These are phyloP conservation scores for Gnetum montanum DNA, from an alignment of 75 land plant genomes.

Conservation along the genomic window DNA sequence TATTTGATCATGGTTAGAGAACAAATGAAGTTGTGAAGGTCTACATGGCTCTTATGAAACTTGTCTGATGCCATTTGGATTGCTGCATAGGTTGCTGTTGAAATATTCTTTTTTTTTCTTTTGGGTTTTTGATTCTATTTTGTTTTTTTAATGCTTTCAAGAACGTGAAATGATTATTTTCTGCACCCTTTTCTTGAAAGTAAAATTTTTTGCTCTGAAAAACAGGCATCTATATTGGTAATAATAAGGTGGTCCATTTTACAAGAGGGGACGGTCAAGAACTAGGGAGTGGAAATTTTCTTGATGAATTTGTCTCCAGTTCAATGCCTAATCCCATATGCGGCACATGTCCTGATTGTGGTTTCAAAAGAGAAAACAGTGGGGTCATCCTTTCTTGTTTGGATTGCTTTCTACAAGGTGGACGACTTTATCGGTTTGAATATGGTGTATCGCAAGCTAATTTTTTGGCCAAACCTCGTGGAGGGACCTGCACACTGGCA, in stretches of 20 bases:
- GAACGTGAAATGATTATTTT: too few species aligned
- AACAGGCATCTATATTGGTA: constrained; percentile 69
- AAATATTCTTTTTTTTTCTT: too few species aligned
- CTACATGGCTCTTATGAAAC: too few species aligned
- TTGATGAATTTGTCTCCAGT: constrained; percentile 7
- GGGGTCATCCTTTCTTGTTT: constrained; percentile 71
- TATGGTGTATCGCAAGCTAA: constrained; percentile 52
- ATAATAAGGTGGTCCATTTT: constrained; percentile 66
- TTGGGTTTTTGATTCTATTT: too few species aligned
- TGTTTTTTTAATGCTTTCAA: too few species aligned
- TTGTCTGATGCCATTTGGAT: too few species aligned
- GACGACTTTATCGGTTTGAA: constrained; percentile 61
- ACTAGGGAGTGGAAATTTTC: constrained; percentile 16
- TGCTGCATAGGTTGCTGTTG: too few species aligned
- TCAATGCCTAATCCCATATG: constrained; percentile 12
- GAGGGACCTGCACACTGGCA: constrained; percentile 77
- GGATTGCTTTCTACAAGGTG: constrained; percentile 58
- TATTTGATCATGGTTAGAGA: too few species aligned
- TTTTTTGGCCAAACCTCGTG: constrained; percentile 75
- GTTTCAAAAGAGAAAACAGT: constrained; percentile 49
- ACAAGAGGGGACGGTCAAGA: constrained; percentile 24
- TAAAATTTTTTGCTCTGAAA: too few species aligned
- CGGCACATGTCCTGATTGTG: constrained; percentile 56
- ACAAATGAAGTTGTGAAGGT: too few species aligned
- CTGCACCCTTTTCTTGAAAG: too few species aligned